Conservation (phyloP, 78 protist genomes). For the Polysphondylium violaceum region DNA sequence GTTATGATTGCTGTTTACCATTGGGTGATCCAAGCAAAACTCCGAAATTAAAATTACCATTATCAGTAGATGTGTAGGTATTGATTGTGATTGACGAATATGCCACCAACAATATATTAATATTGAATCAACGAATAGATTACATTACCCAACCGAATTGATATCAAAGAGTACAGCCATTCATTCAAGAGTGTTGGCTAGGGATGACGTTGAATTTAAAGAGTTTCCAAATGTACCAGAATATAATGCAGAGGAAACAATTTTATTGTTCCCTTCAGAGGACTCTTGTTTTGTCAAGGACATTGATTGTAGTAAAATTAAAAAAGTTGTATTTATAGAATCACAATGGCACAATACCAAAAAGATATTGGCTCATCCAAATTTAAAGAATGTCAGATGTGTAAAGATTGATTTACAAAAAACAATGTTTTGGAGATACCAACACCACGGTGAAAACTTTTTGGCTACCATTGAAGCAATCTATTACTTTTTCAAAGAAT, state of each 20-base stretch:
- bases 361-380: conserved; percentile 32
- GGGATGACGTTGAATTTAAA: conserved; percentile 40
- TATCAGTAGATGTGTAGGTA: conserved; percentile 62
- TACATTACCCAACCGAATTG: conserved; percentile 83
- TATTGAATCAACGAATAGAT: conserved; percentile 8
- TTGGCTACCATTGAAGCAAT: conserved; percentile 84
- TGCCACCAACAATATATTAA: background rate
- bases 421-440: conserved; percentile 85
- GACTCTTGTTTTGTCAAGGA: conserved; percentile 53
- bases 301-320: conserved; percentile 30
- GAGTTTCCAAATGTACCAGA: conserved; percentile 78
- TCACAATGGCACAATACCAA: conserved; percentile 80
- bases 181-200: conserved; percentile 74
- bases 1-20: conserved; percentile 80
- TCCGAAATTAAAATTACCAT: conserved; percentile 69
- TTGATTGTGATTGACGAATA: background rate
- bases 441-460: conserved; percentile 43
- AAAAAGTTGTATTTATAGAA: conserved; percentile 74
- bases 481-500: conserved; percentile 79
- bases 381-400: conserved; percentile 25
- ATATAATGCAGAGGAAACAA: conserved; percentile 56
- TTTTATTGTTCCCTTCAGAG: conserved; percentile 67
- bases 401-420: conserved; percentile 69
- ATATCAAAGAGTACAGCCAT: conserved; percentile 78
- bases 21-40: conserved; percentile 42